Conservation (phyloP, 2,329 filamentous ascomycete species). For the Didymella lethalis region DNA sequence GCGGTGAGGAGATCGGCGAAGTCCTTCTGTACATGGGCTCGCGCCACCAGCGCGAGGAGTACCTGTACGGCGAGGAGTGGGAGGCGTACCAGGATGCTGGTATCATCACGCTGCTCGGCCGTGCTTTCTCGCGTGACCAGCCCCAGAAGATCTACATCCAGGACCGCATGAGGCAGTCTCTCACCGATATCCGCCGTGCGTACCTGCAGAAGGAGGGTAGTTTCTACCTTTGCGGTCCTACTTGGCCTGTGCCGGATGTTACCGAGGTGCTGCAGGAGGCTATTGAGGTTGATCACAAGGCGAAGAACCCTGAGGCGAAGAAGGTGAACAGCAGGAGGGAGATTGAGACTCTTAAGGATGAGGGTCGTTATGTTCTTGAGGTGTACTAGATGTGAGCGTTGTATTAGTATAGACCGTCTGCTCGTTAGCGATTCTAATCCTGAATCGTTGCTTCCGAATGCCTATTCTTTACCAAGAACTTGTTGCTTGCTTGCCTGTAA, state of each 20-base stretch:
- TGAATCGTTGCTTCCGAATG: slow-evolving; percentile 1
- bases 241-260: slow-evolving; percentile 98
- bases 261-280: slow-evolving; percentile 94
- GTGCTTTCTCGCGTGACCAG: slow-evolving; percentile 96
- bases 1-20: slow-evolving; percentile 91
- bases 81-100: slow-evolving; percentile 96
- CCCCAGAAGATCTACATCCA: slow-evolving; percentile 99
- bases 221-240: slow-evolving; percentile 97
- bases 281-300: slow-evolving; percentile 76
- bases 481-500: not conserved
- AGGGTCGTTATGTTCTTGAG: slow-evolving; percentile 91
- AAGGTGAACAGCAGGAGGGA: slow-evolving; percentile 88
- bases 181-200: slow-evolving; percentile 81
- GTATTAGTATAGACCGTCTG: slow-evolving; percentile 5
- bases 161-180: slow-evolving; percentile 91
- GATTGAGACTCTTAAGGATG: slow-evolving; percentile 97
- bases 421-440: slow-evolving; percentile 3
- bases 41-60: slow-evolving; percentile 97
- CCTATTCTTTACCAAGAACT: no score
- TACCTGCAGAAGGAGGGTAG: slow-evolving; percentile 88
- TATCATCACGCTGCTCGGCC: slow-evolving; percentile 90
- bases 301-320: slow-evolving; percentile 60
- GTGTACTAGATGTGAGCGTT: slow-evolving; percentile 72
- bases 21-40: slow-evolving; percentile 97
- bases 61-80: slow-evolving; percentile 99